Evolutionary conservation across 148 eudicot species (phyloP), one percentile per base, ranked within the genome.

Genomic region (Rhododendron williamsianum): DNA sequence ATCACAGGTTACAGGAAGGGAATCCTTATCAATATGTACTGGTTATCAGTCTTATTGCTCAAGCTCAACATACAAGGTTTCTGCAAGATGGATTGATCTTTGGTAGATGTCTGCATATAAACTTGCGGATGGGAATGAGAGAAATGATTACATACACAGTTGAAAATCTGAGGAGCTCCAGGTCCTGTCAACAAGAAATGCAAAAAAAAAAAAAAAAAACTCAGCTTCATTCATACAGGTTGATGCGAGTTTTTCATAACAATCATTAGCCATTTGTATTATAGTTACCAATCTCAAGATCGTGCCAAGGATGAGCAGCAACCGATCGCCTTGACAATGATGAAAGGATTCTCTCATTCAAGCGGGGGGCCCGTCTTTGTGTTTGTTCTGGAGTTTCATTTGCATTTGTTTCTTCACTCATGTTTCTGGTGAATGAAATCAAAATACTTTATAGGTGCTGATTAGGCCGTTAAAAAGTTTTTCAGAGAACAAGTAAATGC

Each of bases 301-400:
- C 98, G 89, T 94, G 98, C 98, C 98, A 94, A 49, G 94, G 93
- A 89, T 94, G 98, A 83, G 98, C 98, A 33, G 98, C 98, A 86
- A 93, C 98, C 6, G 94, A 91, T 90, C 95, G 90, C 91, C 93
- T 93, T 33, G 95, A 93, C 90, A 94, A 63, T 1, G 96, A 91
- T 1, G 98, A 94, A 58, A 94, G 82, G 83, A 94, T 94, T 84
- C 98, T 94, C 87, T 93, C 91, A 76, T 94, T 94, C 86, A 94
- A 86, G 60, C 87, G 89, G 0, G 95, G 95, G 74, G 89, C 84
- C 23, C 71, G 84, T 83, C 41, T 52, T 30, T 38, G 63, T 21
- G 35, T 25, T 56, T 12, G 46, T 81, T 81, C 58, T 56, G 87
- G 72, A 18, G 43, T 52, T 23, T 78, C 82, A 25, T 48, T 30